These are phyloP conservation scores for Penicillium sp. DNA, from an alignment of 2,329 filamentous ascomycete genomes.

Conservation along the genomic window DNA sequence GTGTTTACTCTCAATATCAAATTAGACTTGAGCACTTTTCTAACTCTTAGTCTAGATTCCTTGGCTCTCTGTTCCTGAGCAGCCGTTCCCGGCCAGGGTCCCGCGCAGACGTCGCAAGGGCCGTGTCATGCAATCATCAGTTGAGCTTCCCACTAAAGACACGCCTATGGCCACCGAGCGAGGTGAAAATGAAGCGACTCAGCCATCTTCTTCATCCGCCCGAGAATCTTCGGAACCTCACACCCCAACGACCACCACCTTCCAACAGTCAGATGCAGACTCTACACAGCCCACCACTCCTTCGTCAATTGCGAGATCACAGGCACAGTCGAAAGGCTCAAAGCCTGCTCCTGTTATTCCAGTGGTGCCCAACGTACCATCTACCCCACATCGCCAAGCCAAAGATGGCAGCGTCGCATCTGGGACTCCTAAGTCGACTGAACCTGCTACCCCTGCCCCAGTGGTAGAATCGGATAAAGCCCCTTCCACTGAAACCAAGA, in stretches of 20 bases:
- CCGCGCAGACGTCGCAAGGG: constrained; percentile 40
- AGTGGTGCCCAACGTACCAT: constrained; percentile 34
- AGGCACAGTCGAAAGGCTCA: constrained; percentile 26
- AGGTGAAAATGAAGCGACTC: constrained; percentile 17
- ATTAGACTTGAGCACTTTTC: not conserved
- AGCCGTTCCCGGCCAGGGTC: constrained; percentile 47
- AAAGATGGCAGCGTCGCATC: constrained; percentile 32
- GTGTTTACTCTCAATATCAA: constrained; percentile 10
- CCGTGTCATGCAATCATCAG: constrained; percentile 30
- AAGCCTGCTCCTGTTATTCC: constrained; percentile 41
- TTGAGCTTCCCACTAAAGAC: constrained; percentile 48
- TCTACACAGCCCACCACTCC: constrained; percentile 50
- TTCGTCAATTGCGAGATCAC: constrained; percentile 40
- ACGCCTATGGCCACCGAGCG: constrained; percentile 18
- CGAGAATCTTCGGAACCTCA: constrained; percentile 40
- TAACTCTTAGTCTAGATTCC: constrained; percentile 40
- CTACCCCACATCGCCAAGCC: constrained; percentile 27
- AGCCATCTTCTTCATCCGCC: constrained; percentile 13
- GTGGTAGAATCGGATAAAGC: constrained; percentile 4
- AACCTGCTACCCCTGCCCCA: constrained; percentile 1
- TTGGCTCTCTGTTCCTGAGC: constrained; percentile 51
- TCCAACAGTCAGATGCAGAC: constrained; percentile 50
- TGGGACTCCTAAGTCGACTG: constrained; percentile 28
- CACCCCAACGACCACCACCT: constrained; percentile 52
- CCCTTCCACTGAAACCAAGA: constrained; percentile 23